Evolutionary conservation across 352 stramenopile species (phyloP), one percentile per base, ranked within the genome.

Genomic region (Phytophthora brassicae): DNA sequence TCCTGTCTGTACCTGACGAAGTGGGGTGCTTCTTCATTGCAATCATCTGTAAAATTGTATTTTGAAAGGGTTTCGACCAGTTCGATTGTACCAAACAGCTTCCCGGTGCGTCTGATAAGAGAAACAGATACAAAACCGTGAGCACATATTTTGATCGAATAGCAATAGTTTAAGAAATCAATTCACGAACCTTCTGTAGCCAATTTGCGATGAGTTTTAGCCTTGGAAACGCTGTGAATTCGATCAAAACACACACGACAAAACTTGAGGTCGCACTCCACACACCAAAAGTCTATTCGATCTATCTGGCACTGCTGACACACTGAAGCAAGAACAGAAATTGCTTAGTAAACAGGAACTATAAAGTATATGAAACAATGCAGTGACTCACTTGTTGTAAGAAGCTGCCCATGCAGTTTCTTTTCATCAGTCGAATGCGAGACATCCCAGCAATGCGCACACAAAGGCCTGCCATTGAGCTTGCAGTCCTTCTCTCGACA

Each of bases 201-300:
- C 39, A 86, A 20, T 24, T 64, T 75, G 36, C 65, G 67, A 47
- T 92, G 84, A 1, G 23, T 17, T 14, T 60, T 72, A 9, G 52
- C 59, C 22, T 51, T 65, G 14, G 28, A 17, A 3, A 90, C 61
- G 28, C 61, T 75, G 53, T 93, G 84, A 46, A 87, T 79, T 4
- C 43, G 56, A 1, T 65, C 31, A 33, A 79, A 85, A 28, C 84
- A 93, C n/a, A 55, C 43, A 0, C 22, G 36, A 47, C 84, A 93
- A 52, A 93, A 90, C n/a, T 68, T 73, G 48, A 90, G 46, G 20
- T 90, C 73, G 39, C 84, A 92, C 22, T 84, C 64, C 5, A 66
- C 39, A 60, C 84, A 92, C 71, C 72, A 90, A 52, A 74, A 79
- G 0, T 51, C 45, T 4, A 84, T 58, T 14, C 20, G 70, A 2